Conservation (phyloP, 73 alveolate genomes). For the Halteria grandinella region DNA sequence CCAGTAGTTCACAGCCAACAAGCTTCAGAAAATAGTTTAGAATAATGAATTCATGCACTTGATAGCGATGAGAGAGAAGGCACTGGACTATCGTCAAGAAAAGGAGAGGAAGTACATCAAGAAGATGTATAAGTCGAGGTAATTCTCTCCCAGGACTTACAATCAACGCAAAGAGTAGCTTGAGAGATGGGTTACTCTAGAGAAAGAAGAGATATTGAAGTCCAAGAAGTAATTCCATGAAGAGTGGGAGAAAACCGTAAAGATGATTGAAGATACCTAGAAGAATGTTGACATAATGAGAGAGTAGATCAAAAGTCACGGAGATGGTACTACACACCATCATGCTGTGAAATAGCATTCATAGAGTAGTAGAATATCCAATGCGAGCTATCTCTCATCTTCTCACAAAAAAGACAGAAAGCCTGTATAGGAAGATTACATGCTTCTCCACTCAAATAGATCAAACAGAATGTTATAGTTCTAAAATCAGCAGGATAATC, state of each 20-base stretch:
- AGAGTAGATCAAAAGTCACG: slow-evolving; percentile 5
- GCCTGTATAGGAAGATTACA: too few relatives aligned
- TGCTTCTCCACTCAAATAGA: too few relatives aligned
- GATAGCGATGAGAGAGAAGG: slow-evolving; percentile 73
- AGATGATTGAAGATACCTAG: slow-evolving; percentile 75
- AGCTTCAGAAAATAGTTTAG: slow-evolving; percentile 57
- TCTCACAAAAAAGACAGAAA: too few relatives aligned
- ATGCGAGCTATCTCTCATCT: too few relatives aligned
- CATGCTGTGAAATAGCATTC: too few relatives aligned
- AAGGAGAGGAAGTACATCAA: slow-evolving; percentile 64
- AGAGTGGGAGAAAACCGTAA: slow-evolving; percentile 65
- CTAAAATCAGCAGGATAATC: too few relatives aligned
- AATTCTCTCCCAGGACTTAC: slow-evolving; percentile 70
- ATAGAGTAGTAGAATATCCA: too few relatives aligned
- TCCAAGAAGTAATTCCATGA: slow-evolving; percentile 63
- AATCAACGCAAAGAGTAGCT: slow-evolving; percentile 45
- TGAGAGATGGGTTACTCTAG: slow-evolving; percentile 72
- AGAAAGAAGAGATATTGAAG: slow-evolving; percentile 62
- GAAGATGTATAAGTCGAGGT: slow-evolving; percentile 52
- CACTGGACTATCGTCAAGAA: slow-evolving; percentile 64
- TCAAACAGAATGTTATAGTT: too few relatives aligned
- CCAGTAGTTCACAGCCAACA: slow-evolving; percentile 52
- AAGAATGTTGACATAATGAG: slow-evolving; percentile 52
- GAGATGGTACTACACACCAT: not conserved
- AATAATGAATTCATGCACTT: slow-evolving; percentile 66